Evolutionary conservation across 164 flowering plant genomes (phyloP).

Genomic region (Nelumbo lutea): DNA sequence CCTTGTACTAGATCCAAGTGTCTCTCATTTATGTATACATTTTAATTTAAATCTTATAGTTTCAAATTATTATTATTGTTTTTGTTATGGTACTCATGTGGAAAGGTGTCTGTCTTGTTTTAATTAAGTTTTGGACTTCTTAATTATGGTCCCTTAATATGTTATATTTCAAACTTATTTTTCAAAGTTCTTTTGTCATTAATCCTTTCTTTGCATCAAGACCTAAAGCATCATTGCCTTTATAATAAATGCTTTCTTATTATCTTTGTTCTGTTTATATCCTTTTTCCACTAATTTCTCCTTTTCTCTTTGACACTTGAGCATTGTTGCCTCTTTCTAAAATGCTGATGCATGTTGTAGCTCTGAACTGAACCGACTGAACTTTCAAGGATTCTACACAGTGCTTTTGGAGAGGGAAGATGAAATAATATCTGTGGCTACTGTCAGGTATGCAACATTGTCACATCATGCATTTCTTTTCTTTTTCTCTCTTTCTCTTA

Average conservation of each 20-base stretch:
- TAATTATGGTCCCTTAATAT: too few species aligned
- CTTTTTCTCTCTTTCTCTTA: constrained; percentile 1
- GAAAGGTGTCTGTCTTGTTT: too few species aligned
- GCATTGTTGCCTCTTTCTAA: neutral
- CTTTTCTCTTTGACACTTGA: neutral
- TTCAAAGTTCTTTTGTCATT: too few species aligned
- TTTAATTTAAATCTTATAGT: too few species aligned
- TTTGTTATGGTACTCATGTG: too few species aligned
- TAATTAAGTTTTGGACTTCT: too few species aligned
- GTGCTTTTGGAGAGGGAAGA: constrained; percentile 47
- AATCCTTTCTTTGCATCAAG: too few species aligned
- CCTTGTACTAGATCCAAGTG: too few species aligned
- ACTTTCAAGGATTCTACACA: neutral
- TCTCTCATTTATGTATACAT: too few species aligned
- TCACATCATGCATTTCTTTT: neutral
- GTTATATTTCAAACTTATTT: too few species aligned
- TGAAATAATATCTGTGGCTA: constrained; percentile 68
- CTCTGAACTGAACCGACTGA: neutral
- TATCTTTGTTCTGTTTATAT: neutral
- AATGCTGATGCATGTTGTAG: neutral
- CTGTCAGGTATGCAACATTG: constrained; percentile 45
- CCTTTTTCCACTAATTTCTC: neutral
- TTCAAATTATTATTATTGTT: too few species aligned
- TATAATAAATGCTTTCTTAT: neutral
- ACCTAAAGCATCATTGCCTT: too few species aligned